phyloP scores from a whole-genome alignment of 768 basidiomycete species.

The Calocybe cyanea region DNA sequence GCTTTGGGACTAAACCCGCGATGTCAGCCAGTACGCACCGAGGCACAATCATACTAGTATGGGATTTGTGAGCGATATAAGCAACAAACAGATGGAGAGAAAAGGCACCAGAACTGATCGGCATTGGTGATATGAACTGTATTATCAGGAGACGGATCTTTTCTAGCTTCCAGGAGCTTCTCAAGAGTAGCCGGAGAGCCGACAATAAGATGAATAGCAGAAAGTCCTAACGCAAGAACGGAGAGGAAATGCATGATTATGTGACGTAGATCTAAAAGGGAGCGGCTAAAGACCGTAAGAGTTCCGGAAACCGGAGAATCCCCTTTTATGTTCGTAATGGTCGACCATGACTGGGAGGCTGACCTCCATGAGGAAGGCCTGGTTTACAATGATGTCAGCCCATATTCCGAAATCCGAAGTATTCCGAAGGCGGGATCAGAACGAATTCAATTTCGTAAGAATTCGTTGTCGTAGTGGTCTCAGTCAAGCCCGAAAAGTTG shows the following conservation, averaged over 20 bases:
- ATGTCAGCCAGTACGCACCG: constrained; percentile 21
- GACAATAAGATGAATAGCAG: neutral
- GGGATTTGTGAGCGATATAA: neutral
- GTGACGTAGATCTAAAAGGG: neutral
- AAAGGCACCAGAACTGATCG: constrained; percentile 38
- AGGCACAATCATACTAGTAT: constrained; percentile 44
- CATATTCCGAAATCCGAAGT: no score
- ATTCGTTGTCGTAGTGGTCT: no score
- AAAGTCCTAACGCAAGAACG: neutral
- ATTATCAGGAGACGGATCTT: constrained; percentile 39
- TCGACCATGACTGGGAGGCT: neutral
- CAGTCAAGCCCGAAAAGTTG: no score
- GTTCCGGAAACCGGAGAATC: neutral
- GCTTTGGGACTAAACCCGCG: neutral
- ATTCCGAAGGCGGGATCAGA: neutral
- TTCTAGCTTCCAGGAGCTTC: constrained; percentile 20
- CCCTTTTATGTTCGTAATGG: neutral
- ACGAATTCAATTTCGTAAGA: no score
- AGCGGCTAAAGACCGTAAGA: neutral
- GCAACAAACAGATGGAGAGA: neutral
- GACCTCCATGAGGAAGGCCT: no score
- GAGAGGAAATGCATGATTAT: neutral
- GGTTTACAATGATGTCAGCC: no score
- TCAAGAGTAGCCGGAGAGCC: constrained; percentile 4
- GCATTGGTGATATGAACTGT: constrained; percentile 46